Base-by-base conservation (phyloP, 495 filamentous ascomycete species). In the Neurospora terricola region DNA sequence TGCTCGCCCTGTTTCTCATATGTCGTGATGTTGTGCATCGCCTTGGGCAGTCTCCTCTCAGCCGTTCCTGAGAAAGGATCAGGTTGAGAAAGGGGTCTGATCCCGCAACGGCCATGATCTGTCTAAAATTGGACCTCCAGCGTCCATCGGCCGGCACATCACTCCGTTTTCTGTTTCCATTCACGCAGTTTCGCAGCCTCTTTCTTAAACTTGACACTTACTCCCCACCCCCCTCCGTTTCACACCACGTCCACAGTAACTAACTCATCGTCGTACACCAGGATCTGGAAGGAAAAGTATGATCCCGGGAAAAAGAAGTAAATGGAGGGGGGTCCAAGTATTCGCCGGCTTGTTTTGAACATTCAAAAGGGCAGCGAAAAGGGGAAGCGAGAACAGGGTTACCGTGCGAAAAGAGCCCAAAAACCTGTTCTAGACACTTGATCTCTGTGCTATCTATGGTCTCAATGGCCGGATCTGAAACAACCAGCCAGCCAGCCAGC, bases 261-360 rank as follows among this genome's bases (percentile, higher is more conserved):
- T 66, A 66, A 66, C 14, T 6, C 14, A 6, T 36, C 54, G 54
- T 66, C 54, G 14, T 34, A 66, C 54, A 66, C 54, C 78, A 97
- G 94, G 94, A 97, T 97, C 75, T 97, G 94, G 94, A 97, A 97
- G 80, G 92, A 95, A 69, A 97, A 97, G 82, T 97, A 97, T 82
- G 88, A 92, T 79, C 93, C 74, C 84, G 91, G 79, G 81, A 84
- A 84, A 76, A 83, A 82, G 74, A 82, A 81, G 74, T 70, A 70
- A 62, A 48, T 5, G 36, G 11, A 66, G 71, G 40, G 40, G 39
- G 43, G 34, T 59, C 54, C 14, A 18, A 36, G 8, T 16, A 34
- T 34, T 66, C 14, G 16, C 18, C 14, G 2, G 14, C 7, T 62
- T 12, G 16, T 62, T 8, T 62, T 27, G 21, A 14, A 66, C 14